Conservation (phyloP, 2,329 filamentous ascomycete genomes). For the Xylaria sp. region DNA sequence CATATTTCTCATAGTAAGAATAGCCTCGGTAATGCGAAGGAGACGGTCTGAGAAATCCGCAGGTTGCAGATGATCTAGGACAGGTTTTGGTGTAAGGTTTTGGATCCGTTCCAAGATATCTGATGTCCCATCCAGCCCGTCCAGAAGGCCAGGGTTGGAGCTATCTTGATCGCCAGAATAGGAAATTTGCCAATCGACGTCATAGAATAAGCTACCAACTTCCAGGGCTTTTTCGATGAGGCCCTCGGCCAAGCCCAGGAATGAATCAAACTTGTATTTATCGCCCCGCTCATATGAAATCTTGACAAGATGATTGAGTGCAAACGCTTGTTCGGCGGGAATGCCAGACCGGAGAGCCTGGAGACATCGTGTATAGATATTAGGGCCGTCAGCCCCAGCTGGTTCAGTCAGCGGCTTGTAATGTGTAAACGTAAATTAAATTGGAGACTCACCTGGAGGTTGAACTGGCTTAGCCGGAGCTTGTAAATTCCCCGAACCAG, state of each 20-base stretch:
- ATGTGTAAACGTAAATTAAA: not conserved
- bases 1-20: constrained; percentile 93
- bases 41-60: constrained; percentile 76
- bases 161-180: constrained; percentile 69
- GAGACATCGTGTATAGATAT: constrained; percentile 90
- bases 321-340: constrained; percentile 87
- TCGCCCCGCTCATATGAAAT: constrained; percentile 95
- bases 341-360: constrained; percentile 84
- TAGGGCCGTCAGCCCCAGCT: constrained; percentile 77
- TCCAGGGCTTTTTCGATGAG: constrained; percentile 86
- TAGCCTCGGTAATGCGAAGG: constrained; percentile 83
- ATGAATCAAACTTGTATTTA: constrained; percentile 94
- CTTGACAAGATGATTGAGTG: constrained; percentile 90
- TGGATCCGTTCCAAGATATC: constrained; percentile 79
- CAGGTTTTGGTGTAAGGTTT: constrained; percentile 66
- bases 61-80: constrained; percentile 77
- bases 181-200: constrained; percentile 82
- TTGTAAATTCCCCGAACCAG: constrained; percentile 48
- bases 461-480: constrained; percentile 65
- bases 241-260: constrained; percentile 86
- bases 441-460: constrained; percentile 66
- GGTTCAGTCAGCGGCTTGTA: constrained; percentile 38
- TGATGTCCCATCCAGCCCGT: constrained; percentile 73
- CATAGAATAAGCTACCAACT: constrained; percentile 80
- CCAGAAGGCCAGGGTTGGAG: constrained; percentile 59